Percentiles rank a stretch among this genome's conserved stretches.
These are phyloP conservation scores for Ascochyta pisi DNA, from an alignment of 2,329 filamentous ascomycete genomes.

Conservation along the genomic window DNA sequence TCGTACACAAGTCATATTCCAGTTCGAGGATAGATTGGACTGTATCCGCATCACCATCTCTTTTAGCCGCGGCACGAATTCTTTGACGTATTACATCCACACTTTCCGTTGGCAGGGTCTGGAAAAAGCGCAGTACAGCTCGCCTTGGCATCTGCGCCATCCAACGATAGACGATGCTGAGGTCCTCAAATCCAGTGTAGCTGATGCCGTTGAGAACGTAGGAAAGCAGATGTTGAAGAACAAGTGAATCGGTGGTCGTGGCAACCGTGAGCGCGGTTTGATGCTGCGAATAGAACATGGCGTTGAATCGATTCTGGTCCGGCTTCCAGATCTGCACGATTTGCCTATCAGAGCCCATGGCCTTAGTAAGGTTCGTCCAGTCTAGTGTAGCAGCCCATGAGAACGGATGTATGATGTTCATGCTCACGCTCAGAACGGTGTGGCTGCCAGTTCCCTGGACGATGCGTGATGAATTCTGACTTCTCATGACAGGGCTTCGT, in stretches of 20 bases:
- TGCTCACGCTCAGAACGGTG: background rate
- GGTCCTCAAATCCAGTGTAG: background rate
- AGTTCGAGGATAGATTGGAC: background rate
- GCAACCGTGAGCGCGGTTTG: background rate
- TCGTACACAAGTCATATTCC: background rate
- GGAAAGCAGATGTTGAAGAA: background rate
- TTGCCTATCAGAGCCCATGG: background rate
- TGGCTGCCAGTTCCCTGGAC: background rate
- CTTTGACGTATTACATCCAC: background rate
- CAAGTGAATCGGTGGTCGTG: background rate
- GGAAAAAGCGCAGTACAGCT: background rate
- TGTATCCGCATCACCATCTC: background rate
- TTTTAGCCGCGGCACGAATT: background rate
- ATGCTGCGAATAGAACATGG: background rate
- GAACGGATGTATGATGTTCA: background rate
- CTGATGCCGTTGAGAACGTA: background rate
- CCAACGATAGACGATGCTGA: background rate
- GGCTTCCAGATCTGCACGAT: background rate
- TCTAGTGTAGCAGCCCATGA: background rate
- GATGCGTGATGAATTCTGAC: background rate
- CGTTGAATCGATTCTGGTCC: background rate
- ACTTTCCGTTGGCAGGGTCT: background rate
- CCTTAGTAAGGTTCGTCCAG: background rate
- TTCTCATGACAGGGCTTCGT: no score
- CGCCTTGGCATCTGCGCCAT: background rate